Base-by-base conservation (phyloP, 2,329 filamentous ascomycete genomes). In the Fusarium mundagurra region DNA sequence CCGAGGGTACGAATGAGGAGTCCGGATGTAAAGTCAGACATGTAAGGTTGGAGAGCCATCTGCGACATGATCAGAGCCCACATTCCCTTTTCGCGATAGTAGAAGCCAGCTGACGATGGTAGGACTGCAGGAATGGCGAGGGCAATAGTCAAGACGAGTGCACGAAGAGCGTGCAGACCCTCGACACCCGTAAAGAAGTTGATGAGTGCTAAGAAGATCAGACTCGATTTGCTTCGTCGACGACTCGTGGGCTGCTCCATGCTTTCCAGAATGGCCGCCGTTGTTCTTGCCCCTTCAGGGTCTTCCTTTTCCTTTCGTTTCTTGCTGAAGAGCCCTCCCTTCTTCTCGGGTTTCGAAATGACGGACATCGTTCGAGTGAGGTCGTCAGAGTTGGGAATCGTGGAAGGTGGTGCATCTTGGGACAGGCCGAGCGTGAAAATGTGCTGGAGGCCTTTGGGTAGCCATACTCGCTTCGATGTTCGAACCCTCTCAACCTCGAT, bases 61-160 rank as follows among this genome's bases (percentile, higher is more conserved):
- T 76, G 73, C 0, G 73, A 60, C 73, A 76, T 76, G n/a, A 76
- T 76, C 20, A 76, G 48, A 41, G 73, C 73, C 73, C 73, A 76
- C 9, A 76, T 4, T 0, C 73, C 73, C 39, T 76, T 76, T 20
- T 76, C 68, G 8, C 73, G 67, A 31, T 74, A 76, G 50, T 69
- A 76, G 31, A 76, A 76, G 12, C 73, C 73, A 0, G 73, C 67
- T 2, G 70, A 74, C 1, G 70, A 64, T 1, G 45, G 51, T 7
- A 76, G 55, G 0, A 69, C 66, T 4, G 66, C 66, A 10, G 65
- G 64, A 2, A 69, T 38, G 12, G 64, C 66, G 7, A 69, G 57
- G 1, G 66, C 64, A 6, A 69, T 69, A 8, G 64, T 69, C 8
- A 69, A 22, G 9, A 51, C 27, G 8, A 69, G 33, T 5, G 48